These are phyloP conservation scores for Rhizophlyctis rosea DNA, from an alignment of 192 early-diverging fungal species.

Conservation along the genomic window DNA sequence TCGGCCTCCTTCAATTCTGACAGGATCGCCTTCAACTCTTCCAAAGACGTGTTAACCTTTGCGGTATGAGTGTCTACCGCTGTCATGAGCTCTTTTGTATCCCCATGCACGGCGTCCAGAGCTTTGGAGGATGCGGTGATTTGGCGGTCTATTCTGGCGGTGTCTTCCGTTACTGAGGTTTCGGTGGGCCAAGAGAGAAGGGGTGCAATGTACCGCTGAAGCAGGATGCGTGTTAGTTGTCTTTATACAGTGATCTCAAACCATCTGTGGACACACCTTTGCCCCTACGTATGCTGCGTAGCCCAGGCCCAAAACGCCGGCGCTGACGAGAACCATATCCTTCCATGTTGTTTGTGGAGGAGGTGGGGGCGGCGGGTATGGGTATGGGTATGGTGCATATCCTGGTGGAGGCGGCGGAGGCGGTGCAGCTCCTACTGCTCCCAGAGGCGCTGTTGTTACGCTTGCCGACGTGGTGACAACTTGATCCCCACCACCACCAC, in stretches of 20 bases:
- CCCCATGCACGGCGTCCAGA: constrained; percentile 67
- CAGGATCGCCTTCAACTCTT: constrained; percentile 23
- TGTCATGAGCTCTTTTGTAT: constrained; percentile 60
- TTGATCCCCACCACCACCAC: no score
- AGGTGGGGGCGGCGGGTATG: constrained; percentile 10
- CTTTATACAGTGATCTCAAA: not conserved
- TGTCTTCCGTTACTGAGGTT: constrained; percentile 23
- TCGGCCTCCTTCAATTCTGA: constrained; percentile 52
- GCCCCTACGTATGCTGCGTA: constrained; percentile 76
- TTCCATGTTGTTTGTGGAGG: constrained; percentile 68
- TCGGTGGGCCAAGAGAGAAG: constrained; percentile 20
- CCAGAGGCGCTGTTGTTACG: not conserved
- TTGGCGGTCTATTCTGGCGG: constrained; percentile 59
- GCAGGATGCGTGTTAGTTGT: not conserved
- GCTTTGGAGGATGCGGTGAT: constrained; percentile 67
- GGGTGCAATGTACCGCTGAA: constrained; percentile 36
- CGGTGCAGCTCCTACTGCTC: constrained; percentile 5
- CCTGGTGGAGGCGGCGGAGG: constrained; percentile 9
- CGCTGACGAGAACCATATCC: constrained; percentile 86
- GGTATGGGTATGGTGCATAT: constrained; percentile 1
- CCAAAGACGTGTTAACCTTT: constrained; percentile 53
- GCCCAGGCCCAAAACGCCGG: constrained; percentile 82
- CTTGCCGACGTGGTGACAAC: no score
- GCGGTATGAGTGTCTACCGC: constrained; percentile 65
- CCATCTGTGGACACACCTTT: constrained; percentile 53